Conservation (phyloP, 2,329 filamentous ascomycete genomes). For the Sporothrix variecibatus region DNA sequence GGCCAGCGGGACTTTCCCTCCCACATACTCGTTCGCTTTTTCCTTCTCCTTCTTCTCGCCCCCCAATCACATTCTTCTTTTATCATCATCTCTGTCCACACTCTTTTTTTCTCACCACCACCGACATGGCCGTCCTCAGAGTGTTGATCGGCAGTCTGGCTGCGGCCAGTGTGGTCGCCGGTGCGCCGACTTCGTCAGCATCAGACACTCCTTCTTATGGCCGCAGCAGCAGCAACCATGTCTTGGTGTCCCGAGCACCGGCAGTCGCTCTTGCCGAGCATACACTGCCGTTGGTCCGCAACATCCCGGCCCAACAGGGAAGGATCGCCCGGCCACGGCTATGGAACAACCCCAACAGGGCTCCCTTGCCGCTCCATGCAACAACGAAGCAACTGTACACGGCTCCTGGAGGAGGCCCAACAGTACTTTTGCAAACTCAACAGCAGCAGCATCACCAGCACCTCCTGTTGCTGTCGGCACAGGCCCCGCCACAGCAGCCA, state of each 20-base stretch:
- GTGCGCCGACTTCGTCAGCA: not conserved
- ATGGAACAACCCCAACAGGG: not conserved
- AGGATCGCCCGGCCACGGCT: not conserved
- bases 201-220: not conserved
- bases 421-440: no score
- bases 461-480: not conserved
- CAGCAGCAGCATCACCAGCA: not conserved
- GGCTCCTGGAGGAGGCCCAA: not conserved
- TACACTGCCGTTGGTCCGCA: conserved; percentile 24
- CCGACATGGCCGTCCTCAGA: conserved; percentile 19
- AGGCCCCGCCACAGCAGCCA: conserved; percentile 22
- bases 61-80: not conserved
- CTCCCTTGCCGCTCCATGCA: not conserved
- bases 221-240: conserved; percentile 7
- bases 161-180: conserved; percentile 12
- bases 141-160: conserved; percentile 25
- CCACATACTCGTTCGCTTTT: no score
- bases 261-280: conserved; percentile 26
- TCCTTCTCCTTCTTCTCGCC: not conserved
- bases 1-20: not conserved
- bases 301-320: not conserved
- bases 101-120: not conserved
- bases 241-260: conserved; percentile 16
- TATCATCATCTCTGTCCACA: not conserved
- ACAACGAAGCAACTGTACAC: not conserved